Percentiles rank a stretch among this genome's conserved stretches.
phyloP scores from a whole-genome alignment of 2,329 filamentous ascomycete genomes.

The Bipolaris zeicola region DNA sequence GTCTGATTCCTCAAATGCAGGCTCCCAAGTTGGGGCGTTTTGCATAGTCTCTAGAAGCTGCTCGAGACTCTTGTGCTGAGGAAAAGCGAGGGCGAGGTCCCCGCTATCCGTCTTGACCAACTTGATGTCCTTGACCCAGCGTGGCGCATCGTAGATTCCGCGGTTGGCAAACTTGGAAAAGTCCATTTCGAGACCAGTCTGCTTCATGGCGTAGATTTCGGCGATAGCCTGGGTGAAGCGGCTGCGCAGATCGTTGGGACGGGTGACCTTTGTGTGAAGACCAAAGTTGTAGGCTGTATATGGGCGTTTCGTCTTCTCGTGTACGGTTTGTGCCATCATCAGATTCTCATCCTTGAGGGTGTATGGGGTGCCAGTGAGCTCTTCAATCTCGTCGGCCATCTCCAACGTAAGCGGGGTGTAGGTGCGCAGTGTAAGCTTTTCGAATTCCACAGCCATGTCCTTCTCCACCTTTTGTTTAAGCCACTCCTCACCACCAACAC shows the following conservation, averaged over 20 bases:
- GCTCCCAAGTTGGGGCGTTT: slow-evolving; percentile 25
- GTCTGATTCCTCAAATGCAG: slow-evolving; percentile 15
- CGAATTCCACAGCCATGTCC: slow-evolving; percentile 39
- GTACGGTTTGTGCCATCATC: slow-evolving; percentile 35
- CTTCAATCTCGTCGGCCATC: slow-evolving; percentile 41
- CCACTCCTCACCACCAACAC: slow-evolving; percentile 59
- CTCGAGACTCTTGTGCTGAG: slow-evolving; percentile 25
- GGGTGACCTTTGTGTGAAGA: slow-evolving; percentile 21
- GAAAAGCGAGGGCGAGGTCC: slow-evolving; percentile 31
- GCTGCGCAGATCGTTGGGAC: slow-evolving; percentile 29
- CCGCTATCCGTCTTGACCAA: slow-evolving; percentile 26
- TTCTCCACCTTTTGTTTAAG: slow-evolving; percentile 39
- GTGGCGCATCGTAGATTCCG: slow-evolving; percentile 35
- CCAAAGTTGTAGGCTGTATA: slow-evolving; percentile 39
- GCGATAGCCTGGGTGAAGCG: slow-evolving; percentile 62
- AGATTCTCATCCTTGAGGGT: slow-evolving; percentile 38
- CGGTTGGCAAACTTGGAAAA: slow-evolving; percentile 34
- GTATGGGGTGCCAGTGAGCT: slow-evolving; percentile 39
- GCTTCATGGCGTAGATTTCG: slow-evolving; percentile 58
- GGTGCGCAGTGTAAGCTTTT: slow-evolving; percentile 42
- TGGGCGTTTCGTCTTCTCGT: slow-evolving; percentile 43
- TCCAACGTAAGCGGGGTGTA: slow-evolving; percentile 39
- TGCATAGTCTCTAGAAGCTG: slow-evolving; percentile 33
- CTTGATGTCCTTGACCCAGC: slow-evolving; percentile 39
- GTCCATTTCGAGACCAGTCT: slow-evolving; percentile 35